phyloP scores from a whole-genome alignment of 2,329 filamentous ascomycete genomes.

The Penicillium sp. region DNA sequence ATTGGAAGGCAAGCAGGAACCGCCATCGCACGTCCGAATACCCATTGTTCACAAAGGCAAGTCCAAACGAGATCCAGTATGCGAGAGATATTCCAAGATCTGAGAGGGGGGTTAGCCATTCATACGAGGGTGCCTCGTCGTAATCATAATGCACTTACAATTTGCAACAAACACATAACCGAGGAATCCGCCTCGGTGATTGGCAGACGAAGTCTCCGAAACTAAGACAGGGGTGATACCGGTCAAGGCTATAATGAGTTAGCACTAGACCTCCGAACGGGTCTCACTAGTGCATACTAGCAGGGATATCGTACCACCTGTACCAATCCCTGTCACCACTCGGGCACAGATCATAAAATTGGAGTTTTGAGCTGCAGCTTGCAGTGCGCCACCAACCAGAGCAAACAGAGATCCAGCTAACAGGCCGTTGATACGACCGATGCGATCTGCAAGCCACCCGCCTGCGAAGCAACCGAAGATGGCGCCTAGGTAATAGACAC shows the following conservation, averaged over 20 bases:
- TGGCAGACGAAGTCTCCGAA: constrained; percentile 49
- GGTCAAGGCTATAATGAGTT: constrained; percentile 37
- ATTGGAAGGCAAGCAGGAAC: constrained; percentile 37
- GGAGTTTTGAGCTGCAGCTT: constrained; percentile 46
- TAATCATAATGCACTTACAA: constrained; percentile 26
- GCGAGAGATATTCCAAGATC: constrained; percentile 49
- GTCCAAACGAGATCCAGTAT: constrained; percentile 39
- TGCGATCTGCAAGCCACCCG: constrained; percentile 52
- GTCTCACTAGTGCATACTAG: constrained; percentile 10
- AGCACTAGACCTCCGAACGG: background rate
- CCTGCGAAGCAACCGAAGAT: constrained; percentile 54
- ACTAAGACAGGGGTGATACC: constrained; percentile 53
- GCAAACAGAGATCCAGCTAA: constrained; percentile 50
- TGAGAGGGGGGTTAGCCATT: constrained; percentile 11
- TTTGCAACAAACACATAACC: constrained; percentile 56
- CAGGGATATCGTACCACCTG: constrained; percentile 40
- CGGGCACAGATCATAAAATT: constrained; percentile 53
- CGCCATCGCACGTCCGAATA: constrained; percentile 37
- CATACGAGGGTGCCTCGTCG: background rate
- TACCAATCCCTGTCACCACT: constrained; percentile 54
- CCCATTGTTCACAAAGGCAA: constrained; percentile 34
- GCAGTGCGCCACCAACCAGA: constrained; percentile 51
- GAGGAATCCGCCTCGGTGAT: constrained; percentile 49
- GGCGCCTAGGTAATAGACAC: constrained; percentile 55
- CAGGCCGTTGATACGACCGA: constrained; percentile 55